Base-by-base conservation (phyloP, 2,329 filamentous ascomycete genomes). In the Fusarium sp. region DNA sequence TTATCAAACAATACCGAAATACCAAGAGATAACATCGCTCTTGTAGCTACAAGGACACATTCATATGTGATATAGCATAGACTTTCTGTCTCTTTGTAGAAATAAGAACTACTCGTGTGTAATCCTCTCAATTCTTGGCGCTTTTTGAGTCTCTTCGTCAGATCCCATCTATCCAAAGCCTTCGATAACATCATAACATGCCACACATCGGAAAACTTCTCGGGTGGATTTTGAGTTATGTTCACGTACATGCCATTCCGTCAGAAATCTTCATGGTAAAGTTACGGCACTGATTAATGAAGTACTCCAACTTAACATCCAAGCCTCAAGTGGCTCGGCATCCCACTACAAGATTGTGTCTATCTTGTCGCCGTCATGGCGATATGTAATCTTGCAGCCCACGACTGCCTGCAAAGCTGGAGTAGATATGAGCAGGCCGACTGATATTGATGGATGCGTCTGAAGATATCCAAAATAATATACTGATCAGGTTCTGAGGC, bases 21-120 rank as follows among this genome's bases (percentile, higher is more conserved):
- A 1, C 88, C 86, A 83, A 92, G 88, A 0, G 91, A 91, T 8
- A 2, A n/a, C 6, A 21, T n/a, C 13, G 44, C 19, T 30, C 25
- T 30, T 46, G 11, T 19, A 15, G 43, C 23, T 21, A 91, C 85
- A 9, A 33, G 19, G 18, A 9, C 32, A 28, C 6, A 37, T 25
- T 88, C 88, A 10, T 88, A 87, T 11, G 88, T 86, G 5, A 82
- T 86, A 83, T 92, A 40, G 88, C 87, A 78, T 92, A 94, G 90
- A 90, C 93, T 81, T 86, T 87, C 73, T 89, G 91, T 7, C 84
- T 87, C 78, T 89, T 5, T 87, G 87, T 35, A 93, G 84, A 76
- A 93, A 93, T 82, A 93, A 94, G 8, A 93, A 80, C 80, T 93
- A 91, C 69, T 93, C 91, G 68, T 91, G 89, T 2, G 88, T 88